phyloP scores from a whole-genome alignment of 1,139 yeast genomes.

The Nakaseomyces glabratus region DNA sequence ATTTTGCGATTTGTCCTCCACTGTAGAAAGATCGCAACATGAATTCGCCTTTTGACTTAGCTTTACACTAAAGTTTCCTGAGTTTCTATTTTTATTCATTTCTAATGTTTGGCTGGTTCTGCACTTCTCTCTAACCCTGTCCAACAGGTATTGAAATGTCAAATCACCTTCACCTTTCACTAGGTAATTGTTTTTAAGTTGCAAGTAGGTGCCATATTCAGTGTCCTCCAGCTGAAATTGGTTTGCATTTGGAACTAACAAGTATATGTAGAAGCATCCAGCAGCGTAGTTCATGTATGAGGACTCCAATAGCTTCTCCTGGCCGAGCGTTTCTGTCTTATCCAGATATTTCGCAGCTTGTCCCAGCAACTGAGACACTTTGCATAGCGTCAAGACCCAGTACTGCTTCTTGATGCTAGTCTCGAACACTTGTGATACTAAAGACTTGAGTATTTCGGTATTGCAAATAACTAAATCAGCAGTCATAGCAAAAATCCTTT shows the following conservation, averaged over 20 bases:
- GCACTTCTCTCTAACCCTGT: neutral
- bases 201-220: constrained; percentile 31
- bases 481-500: no score
- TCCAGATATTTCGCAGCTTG: neutral
- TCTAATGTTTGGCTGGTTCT: neutral
- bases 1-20: neutral
- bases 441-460: no score
- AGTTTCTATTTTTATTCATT: neutral
- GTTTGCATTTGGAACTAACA: constrained; percentile 34
- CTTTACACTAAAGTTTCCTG: neutral
- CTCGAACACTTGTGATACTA: neutral
- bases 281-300: neutral
- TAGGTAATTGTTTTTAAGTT: constrained; percentile 20
- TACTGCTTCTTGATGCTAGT: neutral
- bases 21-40: neutral
- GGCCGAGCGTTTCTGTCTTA: neutral
- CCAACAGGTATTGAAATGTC: neutral
- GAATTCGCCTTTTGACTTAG: constrained; percentile 2
- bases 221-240: constrained; percentile 35
- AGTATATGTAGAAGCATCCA: constrained; percentile 26
- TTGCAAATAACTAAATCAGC: no score
- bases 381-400: neutral
- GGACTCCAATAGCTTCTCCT: neutral
- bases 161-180: neutral
- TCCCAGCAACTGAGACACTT: neutral